phyloP scores from a whole-genome alignment of 2,329 filamentous ascomycete genomes.

The Diplodia scrobiculata region DNA sequence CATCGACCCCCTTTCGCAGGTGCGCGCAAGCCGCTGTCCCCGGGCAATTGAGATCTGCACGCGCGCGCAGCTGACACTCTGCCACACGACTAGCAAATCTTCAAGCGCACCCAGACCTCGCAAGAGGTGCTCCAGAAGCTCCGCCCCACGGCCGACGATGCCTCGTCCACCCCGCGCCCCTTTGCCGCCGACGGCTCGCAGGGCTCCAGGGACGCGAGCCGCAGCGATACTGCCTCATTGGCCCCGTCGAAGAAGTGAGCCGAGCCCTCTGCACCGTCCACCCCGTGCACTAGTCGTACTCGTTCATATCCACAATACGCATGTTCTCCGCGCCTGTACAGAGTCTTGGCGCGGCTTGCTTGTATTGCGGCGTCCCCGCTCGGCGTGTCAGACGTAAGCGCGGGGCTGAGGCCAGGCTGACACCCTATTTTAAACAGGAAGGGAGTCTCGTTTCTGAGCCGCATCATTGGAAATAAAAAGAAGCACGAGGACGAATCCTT shows the following conservation, averaged over 20 bases:
- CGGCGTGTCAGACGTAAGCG: constrained; percentile 28
- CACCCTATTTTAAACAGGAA: constrained; percentile 60
- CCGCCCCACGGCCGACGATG: constrained; percentile 51
- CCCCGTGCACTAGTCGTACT: constrained; percentile 7
- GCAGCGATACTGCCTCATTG: constrained; percentile 22
- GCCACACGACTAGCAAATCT: constrained; percentile 50
- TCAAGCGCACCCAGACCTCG: constrained; percentile 68
- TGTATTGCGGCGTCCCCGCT: constrained; percentile 17
- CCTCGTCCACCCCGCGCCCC: constrained; percentile 37
- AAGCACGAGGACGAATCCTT: constrained; percentile 50
- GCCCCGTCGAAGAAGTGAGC: constrained; percentile 39
- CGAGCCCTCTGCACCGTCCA: constrained; percentile 28
- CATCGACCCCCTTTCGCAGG: constrained; percentile 69
- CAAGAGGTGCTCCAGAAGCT: constrained; percentile 60
- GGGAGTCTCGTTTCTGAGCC: constrained; percentile 85
- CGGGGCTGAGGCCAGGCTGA: constrained; percentile 25
- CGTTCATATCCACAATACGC: neutral
- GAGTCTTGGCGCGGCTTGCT: constrained; percentile 16
- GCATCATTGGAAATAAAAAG: constrained; percentile 77
- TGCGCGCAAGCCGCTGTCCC: constrained; percentile 46
- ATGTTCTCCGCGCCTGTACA: neutral
- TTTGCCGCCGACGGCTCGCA: constrained; percentile 56
- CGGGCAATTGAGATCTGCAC: constrained; percentile 20
- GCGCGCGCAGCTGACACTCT: constrained; percentile 1
- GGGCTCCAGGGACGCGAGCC: constrained; percentile 32